A percentile compares a stretch with the other conserved stretches of the same genome.
These are phyloP conservation scores for Priceomyces castillae DNA, from an alignment of 805 yeast genomes.

Conservation along the genomic window DNA sequence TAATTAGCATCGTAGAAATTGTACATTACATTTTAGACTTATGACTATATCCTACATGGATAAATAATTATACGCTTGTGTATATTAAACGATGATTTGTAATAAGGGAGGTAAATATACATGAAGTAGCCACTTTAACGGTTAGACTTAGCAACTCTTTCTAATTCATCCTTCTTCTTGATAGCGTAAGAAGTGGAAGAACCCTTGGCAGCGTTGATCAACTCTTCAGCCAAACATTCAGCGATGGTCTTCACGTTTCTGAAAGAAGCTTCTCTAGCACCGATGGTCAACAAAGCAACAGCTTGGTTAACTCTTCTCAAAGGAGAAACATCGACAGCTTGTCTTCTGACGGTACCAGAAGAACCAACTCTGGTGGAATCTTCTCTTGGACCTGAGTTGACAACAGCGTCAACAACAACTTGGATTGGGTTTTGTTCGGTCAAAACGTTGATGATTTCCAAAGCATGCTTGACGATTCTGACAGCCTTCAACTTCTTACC, in stretches of 20 bases:
- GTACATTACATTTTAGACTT: too few relatives aligned
- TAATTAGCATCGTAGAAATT: too few relatives aligned
- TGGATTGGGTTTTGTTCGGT: slow-evolving; percentile 99
- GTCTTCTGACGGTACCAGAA: slow-evolving; percentile 99
- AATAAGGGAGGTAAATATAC: slow-evolving; percentile 4
- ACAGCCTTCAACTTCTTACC: slow-evolving; percentile 99
- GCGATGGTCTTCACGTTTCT: slow-evolving; percentile 99
- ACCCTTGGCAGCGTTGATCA: slow-evolving; percentile 99
- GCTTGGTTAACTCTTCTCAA: slow-evolving; percentile 99
- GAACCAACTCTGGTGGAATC: slow-evolving; percentile 99
- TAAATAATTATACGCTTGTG: slow-evolving; percentile 5
- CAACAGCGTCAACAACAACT: slow-evolving; percentile 97
- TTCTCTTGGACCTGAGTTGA: slow-evolving; percentile 99
- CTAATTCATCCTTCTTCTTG: slow-evolving; percentile 99
- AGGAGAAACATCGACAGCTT: slow-evolving; percentile 99
- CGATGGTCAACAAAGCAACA: slow-evolving; percentile 94
- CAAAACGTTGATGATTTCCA: slow-evolving; percentile 94
- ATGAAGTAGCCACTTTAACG: slow-evolving; percentile 61
- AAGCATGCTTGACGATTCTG: slow-evolving; percentile 98
- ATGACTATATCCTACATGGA: too few relatives aligned
- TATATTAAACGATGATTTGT: slow-evolving; percentile 6
- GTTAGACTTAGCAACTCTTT: slow-evolving; percentile 99
- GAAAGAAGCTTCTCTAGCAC: slow-evolving; percentile 99
- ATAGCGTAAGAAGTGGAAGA: slow-evolving; percentile 99
- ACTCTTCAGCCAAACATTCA: slow-evolving; percentile 99